A percentile compares a stretch with the other conserved stretches of the same genome.
Conservation (phyloP, 768 basidiomycete genomes). For the Mycena olivaceomarginata region DNA sequence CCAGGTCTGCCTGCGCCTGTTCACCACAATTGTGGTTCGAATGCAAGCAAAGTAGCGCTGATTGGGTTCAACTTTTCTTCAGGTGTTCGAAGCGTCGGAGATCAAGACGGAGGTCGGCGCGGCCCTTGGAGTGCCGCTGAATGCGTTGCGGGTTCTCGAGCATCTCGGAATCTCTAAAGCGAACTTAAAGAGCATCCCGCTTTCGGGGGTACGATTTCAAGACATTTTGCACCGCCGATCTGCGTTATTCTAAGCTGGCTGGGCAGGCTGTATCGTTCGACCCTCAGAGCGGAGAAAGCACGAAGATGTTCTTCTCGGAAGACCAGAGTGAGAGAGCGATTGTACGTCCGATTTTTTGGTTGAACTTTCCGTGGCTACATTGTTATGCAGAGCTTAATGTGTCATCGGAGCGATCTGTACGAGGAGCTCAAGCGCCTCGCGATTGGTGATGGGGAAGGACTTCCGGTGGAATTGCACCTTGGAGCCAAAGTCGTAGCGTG, state of each 20-base stretch:
- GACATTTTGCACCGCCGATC: not conserved
- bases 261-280: slow-evolving; percentile 2
- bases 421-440: slow-evolving; percentile 37
- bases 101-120: slow-evolving; percentile 38
- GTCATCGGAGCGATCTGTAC: slow-evolving; percentile 32
- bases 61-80: not conserved
- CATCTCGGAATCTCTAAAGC: slow-evolving; percentile 16
- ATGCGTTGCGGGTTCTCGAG: slow-evolving; percentile 23
- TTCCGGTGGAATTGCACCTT: slow-evolving; percentile 24
- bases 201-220: slow-evolving; percentile 10
- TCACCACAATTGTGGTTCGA: not conserved
- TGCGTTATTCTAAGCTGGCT: not conserved
- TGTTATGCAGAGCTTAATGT: not conserved
- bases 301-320: not conserved
- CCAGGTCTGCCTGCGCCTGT: not conserved
- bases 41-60: not conserved
- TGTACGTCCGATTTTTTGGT: slow-evolving; percentile 38
- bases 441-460: slow-evolving; percentile 10
- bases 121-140: slow-evolving; percentile 23
- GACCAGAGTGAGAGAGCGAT: not conserved
- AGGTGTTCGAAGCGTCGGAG: slow-evolving; percentile 33
- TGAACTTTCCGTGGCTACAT: not conserved
- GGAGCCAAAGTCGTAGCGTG: slow-evolving; percentile 23
- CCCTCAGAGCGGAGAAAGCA: slow-evolving; percentile 6
- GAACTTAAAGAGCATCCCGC: slow-evolving; percentile 2